Base-by-base conservation (phyloP, 2,329 filamentous ascomycete species). In the Dendrostoma leiphaemia region DNA sequence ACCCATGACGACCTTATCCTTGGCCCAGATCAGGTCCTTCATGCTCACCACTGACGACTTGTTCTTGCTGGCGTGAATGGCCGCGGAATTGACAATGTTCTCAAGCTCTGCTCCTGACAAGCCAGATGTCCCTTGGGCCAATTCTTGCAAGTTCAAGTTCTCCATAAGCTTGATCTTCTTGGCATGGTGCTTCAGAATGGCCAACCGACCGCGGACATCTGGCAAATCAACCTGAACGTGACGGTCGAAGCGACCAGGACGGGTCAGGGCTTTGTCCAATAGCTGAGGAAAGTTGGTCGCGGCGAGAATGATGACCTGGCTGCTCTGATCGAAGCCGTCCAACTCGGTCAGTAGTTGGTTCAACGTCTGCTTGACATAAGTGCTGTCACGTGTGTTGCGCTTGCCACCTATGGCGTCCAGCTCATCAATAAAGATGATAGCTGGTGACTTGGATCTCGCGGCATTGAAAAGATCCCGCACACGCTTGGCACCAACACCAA, bases 1-100 rank as follows among this genome's bases (percentile, higher is more conserved):
- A 34, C 94, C 94, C 91, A 99, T 96, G 70, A 96, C 88, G 51
- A 99, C 90, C 74, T 94, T 94, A 76, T 99, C 94, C 73, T 96
- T 97, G 54, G 94, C 94, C 92, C 93, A 99, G 63, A 97, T 92
- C 60, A 97, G 86, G 66, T 97, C 91, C 31, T 81, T 73, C 70
- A 91, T 88, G 12, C 82, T 81, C 50, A 99, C 90, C 43, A 86
- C 81, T 56, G 78, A 78, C 35, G 88, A 82, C 73, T 92, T 94
- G 62, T 89, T 82, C 69, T 94, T 91, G 65, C 91, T 96, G n/a
- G 94, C 94, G 65, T 89, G 90, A 40, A 99, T 88, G 21, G 94
- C 94, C 29, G 94, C 94, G 68, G 97, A 90, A 72, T 99, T 99
- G 67, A 96, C 89, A 63, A 99, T 84, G 68, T 97, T 99, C 74